Evolutionary conservation across 768 basidiomycete genomes (phyloP).

Genomic region (Mycena metata): DNA sequence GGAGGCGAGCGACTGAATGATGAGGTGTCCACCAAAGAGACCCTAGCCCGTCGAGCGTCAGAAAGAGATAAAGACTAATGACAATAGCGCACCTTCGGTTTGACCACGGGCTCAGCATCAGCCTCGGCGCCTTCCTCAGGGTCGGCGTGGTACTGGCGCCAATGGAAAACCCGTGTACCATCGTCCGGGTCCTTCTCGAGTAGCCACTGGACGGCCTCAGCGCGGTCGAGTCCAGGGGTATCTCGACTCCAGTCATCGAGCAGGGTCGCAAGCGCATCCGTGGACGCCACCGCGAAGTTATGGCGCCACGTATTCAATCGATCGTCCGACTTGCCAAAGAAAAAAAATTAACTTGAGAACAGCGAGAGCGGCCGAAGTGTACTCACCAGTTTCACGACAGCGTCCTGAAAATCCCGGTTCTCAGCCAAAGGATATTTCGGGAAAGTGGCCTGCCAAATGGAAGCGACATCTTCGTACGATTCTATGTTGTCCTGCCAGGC

Average conservation of each 20-base stretch:
- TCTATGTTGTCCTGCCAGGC: not conserved
- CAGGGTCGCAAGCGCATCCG: not conserved
- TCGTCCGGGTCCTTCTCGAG: not conserved
- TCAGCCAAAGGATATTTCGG: not conserved
- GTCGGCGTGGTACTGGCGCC: not conserved
- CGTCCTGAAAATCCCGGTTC: not conserved
- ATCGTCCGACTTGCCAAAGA: not conserved
- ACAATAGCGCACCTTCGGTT: not conserved
- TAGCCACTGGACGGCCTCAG: not conserved
- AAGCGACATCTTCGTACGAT: not conserved
- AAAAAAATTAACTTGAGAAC: not conserved
- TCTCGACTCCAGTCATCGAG: not conserved
- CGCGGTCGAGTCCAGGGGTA: not conserved
- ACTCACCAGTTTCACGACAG: not conserved
- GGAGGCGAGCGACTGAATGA: not conserved
- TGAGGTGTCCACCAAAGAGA: not conserved
- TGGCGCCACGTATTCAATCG: not conserved
- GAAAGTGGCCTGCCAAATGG: not conserved
- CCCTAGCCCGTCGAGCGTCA: not conserved
- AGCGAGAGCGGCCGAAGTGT: not conserved
- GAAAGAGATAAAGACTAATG: not conserved
- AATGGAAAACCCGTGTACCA: not conserved
- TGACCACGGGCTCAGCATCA: not conserved
- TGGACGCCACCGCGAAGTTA: not conserved
- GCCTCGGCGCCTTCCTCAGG: not conserved